These are phyloP conservation scores for Aspergillus funiculosus DNA, from an alignment of 495 filamentous ascomycete species.

Conservation along the genomic window DNA sequence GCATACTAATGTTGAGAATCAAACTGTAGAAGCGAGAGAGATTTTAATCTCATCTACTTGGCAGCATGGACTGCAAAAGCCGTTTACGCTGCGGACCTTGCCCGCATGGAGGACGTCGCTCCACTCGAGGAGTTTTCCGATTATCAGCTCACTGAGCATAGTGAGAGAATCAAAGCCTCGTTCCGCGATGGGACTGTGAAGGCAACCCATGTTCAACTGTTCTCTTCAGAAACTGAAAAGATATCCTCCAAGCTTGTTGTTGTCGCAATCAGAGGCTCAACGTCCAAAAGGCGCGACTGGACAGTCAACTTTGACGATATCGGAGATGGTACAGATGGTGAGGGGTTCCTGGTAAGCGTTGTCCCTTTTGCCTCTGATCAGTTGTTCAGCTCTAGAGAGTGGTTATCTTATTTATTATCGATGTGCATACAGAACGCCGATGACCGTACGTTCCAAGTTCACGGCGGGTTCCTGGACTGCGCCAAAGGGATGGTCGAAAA, in stretches of 20 bases:
- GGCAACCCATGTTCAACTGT: conserved; percentile 2
- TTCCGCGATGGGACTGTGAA: conserved; percentile 9
- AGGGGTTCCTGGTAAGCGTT: conserved; percentile 1
- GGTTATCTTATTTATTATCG: neutral
- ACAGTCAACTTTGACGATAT: conserved; percentile 10
- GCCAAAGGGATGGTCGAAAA: conserved; percentile 7
- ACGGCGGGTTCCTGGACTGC: conserved; percentile 9
- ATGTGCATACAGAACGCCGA: neutral
- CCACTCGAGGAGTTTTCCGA: neutral
- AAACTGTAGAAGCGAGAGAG: neutral
- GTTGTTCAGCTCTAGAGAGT: neutral
- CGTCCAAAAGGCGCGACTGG: conserved; percentile 11
- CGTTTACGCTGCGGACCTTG: neutral
- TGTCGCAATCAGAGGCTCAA: conserved; percentile 8
- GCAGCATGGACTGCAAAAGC: conserved; percentile 8
- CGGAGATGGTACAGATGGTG: conserved; percentile 2
- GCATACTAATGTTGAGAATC: neutral
- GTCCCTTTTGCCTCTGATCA: neutral
- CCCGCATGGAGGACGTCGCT: neutral
- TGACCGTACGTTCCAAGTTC: neutral
- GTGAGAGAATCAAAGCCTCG: conserved; percentile 2
- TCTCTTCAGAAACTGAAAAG: neutral
- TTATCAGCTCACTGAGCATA: neutral
- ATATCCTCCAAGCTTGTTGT: conserved; percentile 1
- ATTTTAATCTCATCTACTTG: neutral